Percentiles rank a stretch among this genome's conserved stretches.
Evolutionary conservation across 202 grass and related monocot species (phyloP).

Genomic region (Dendrocalamus latiflorus): DNA sequence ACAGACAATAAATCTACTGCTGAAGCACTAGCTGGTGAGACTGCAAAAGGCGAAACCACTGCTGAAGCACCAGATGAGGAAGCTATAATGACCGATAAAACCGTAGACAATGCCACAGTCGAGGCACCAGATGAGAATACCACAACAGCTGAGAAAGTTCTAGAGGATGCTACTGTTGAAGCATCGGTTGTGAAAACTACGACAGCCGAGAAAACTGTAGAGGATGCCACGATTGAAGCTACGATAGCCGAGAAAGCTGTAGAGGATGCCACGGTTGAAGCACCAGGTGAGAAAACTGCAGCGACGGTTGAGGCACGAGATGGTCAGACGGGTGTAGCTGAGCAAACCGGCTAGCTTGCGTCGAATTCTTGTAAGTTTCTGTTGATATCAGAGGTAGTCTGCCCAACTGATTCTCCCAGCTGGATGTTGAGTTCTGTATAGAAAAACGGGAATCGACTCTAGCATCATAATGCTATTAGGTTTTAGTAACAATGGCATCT

Average conservation of each 20-base stretch:
- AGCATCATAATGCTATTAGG: constrained; percentile 24
- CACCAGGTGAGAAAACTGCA: too few relatives aligned
- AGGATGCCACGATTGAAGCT: background rate
- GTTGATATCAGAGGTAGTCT: constrained; percentile 28
- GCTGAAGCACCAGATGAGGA: too few relatives aligned
- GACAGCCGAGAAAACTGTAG: background rate
- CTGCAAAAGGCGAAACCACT: too few relatives aligned
- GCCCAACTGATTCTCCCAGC: constrained; percentile 27
- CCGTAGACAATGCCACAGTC: too few relatives aligned
- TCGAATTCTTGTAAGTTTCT: constrained; percentile 11
- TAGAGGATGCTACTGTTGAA: background rate
- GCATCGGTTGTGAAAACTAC: background rate
- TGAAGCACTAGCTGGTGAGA: too few relatives aligned
- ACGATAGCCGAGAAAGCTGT: background rate
- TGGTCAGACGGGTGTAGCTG: constrained; percentile 31
- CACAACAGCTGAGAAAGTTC: too few relatives aligned
- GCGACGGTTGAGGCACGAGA: background rate
- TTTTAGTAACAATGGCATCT: constrained; percentile 30
- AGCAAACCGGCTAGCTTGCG: constrained; percentile 29
- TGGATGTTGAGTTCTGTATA: constrained; percentile 46
- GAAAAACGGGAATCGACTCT: constrained; percentile 37
- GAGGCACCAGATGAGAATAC: too few relatives aligned
- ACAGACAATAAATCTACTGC: too few relatives aligned
- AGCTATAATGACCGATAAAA: too few relatives aligned
- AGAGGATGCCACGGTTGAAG: background rate